Evolutionary conservation across 495 filamentous ascomycete species (phyloP), one percentile per base, ranked within the genome.

Genomic region (Penicillium robsamsonii): DNA sequence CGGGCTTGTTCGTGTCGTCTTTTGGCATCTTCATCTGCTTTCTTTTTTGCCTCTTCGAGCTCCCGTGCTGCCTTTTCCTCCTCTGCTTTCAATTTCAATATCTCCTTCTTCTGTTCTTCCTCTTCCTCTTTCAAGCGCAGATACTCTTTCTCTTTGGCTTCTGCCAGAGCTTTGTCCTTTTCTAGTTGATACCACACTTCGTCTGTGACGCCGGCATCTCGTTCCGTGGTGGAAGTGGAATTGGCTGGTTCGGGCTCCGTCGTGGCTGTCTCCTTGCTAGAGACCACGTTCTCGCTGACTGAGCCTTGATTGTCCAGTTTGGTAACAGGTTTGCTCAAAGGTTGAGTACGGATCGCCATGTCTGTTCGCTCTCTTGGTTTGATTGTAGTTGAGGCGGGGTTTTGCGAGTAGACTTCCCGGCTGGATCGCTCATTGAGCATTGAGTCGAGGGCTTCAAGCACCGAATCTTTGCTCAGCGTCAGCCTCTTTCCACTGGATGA

Each of bases 181-280:
- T 84, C 73, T 1, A 90, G 75, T 49, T 83, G 80, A 15, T 73
- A 57, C 86, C 87, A 89, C n/a, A 81, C 68, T 3, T 61, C 81
- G 56, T 89, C 84, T 20, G 75, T 72, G 0, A 89, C 84, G 2
- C 83, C 83, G 0, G 69, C 57, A 42, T 88, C 87, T 20, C 85
- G 74, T 33, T 38, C 27, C 5, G 55, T 44, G 38, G 38, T 35
- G 58, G 40, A 29, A 52, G 24, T 53, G 55, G 18, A 59, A 56
- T 27, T 44, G 10, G 56, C 41, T 25, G 46, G 17, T 2, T 18
- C 11, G 18, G 35, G 12, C 20, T 42, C 31, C 1, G 5, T 35
- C 12, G 15, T 27, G 15, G 30, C 13, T 15, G 31, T 13, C 5
- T 42, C 8, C 7, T 2, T 12, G 4, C 5, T 11, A 24, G 22